phyloP scores from a whole-genome alignment of 176 grass and related monocot species.

The Cenchrus purpureus region DNA sequence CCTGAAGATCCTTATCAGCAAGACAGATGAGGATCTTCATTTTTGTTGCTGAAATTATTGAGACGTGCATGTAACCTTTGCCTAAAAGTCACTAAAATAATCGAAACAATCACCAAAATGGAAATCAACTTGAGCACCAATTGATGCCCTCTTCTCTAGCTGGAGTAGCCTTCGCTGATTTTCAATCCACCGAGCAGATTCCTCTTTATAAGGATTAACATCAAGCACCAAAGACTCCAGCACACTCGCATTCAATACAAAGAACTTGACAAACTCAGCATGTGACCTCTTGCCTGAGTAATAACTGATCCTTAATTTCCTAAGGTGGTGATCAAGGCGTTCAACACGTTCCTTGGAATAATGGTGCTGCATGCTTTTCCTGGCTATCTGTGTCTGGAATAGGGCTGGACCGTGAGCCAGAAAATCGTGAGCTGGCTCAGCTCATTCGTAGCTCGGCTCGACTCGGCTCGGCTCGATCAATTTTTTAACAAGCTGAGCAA shows the following conservation, averaged over 20 bases:
- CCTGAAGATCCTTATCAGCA: background rate
- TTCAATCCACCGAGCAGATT: background rate
- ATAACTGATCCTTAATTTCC: background rate
- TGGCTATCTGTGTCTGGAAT: background rate
- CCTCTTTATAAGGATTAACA: background rate
- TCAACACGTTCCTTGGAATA: background rate
- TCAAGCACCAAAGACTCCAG: conserved; percentile 6
- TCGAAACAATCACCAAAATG: background rate
- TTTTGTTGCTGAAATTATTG: conserved; percentile 5
- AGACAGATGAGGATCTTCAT: background rate
- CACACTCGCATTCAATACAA: background rate
- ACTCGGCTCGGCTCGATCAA: no score
- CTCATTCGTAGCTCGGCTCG: no score
- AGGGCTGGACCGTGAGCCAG: no score
- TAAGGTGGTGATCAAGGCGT: conserved; percentile 4
- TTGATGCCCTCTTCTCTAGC: background rate
- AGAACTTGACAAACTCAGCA: background rate
- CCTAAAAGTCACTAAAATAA: background rate
- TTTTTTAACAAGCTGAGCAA: no score
- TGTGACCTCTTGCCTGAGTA: background rate
- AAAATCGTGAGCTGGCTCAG: no score
- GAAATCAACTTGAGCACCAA: background rate
- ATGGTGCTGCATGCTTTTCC: background rate
- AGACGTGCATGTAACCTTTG: background rate
- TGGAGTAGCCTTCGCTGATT: background rate